Percentiles rank a stretch among this genome's conserved stretches.
These are phyloP conservation scores for Elongisporangium prolatum DNA, from an alignment of 352 stramenopile genomes.

Conservation along the genomic window DNA sequence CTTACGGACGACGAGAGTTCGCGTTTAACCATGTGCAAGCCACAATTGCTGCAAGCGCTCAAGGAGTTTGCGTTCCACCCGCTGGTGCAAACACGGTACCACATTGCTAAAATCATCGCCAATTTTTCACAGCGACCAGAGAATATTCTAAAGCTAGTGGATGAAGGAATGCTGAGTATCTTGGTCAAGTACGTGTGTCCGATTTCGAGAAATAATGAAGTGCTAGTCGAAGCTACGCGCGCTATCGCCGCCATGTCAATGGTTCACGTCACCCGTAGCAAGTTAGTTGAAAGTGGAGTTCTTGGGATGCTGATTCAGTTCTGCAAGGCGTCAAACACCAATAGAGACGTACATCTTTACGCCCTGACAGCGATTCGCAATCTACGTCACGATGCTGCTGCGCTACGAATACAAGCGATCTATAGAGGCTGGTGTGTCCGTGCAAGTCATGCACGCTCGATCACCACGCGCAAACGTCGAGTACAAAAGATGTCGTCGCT, in stretches of 20 bases:
- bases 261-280: constrained; percentile 48
- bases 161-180: constrained; percentile 54
- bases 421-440: constrained; percentile 63
- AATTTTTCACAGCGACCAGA: constrained; percentile 69
- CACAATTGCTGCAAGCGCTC: constrained; percentile 46
- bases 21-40: constrained; percentile 67
- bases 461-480: constrained; percentile 19
- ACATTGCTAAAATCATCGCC: constrained; percentile 69
- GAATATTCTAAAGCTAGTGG: constrained; percentile 70
- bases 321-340: constrained; percentile 36
- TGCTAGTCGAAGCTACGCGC: constrained; percentile 50
- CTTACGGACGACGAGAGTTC: constrained; percentile 58
- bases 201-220: constrained; percentile 39
- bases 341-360: constrained; percentile 28
- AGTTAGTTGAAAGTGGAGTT: constrained; percentile 57
- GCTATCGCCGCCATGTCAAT: constrained; percentile 59
- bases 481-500: constrained; percentile 26
- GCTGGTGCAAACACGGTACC: constrained; percentile 44
- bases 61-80: constrained; percentile 66
- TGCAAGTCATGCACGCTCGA: constrained; percentile 19
- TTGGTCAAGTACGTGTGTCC: constrained; percentile 72
- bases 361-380: constrained; percentile 50
- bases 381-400: constrained; percentile 64
- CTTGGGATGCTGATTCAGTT: constrained; percentile 53
- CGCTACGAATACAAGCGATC: constrained; percentile 67